Percentiles rank a stretch among this genome's conserved stretches.
Evolutionary conservation across 2,329 filamentous ascomycete species (phyloP).

Genomic region (Penicillium sp.): DNA sequence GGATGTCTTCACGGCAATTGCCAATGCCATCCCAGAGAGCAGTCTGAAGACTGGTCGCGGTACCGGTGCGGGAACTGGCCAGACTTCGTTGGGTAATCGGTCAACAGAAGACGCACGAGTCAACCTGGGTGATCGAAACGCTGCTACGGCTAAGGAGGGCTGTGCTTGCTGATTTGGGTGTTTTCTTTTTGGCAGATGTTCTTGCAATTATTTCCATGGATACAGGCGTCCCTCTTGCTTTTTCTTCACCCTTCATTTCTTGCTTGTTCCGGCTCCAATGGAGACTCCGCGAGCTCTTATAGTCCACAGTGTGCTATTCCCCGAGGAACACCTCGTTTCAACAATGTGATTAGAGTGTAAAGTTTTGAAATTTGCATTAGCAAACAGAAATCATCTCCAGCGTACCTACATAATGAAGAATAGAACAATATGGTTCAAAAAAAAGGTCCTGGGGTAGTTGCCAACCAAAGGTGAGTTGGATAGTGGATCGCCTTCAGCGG

Average conservation of each 20-base stretch:
- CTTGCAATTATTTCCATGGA: slow-evolving; percentile 19
- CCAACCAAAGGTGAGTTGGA: neutral
- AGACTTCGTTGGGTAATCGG: slow-evolving; percentile 53
- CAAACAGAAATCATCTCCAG: neutral
- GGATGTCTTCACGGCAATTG: slow-evolving; percentile 96
- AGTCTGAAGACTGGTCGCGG: slow-evolving; percentile 85
- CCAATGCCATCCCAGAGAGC: slow-evolving; percentile 95
- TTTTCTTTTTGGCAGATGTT: slow-evolving; percentile 7
- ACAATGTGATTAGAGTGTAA: slow-evolving; percentile 11
- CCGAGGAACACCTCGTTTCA: neutral
- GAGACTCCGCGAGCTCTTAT: neutral
- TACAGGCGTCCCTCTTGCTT: slow-evolving; percentile 18
- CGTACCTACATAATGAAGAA: neutral
- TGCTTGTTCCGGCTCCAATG: slow-evolving; percentile 1
- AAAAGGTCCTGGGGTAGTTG: neutral
- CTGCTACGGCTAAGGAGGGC: slow-evolving; percentile 78
- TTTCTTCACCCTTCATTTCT: neutral
- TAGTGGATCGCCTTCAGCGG: neutral
- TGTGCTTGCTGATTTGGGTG: slow-evolving; percentile 70
- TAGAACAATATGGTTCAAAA: neutral
- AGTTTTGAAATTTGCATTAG: neutral
- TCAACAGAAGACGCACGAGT: slow-evolving; percentile 62
- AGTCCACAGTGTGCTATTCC: slow-evolving; percentile 8
- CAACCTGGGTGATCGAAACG: slow-evolving; percentile 72
- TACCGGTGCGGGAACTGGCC: slow-evolving; percentile 61